phyloP scores from a whole-genome alignment of 1,284 basidiomycete species.

The Tilletia indica region DNA sequence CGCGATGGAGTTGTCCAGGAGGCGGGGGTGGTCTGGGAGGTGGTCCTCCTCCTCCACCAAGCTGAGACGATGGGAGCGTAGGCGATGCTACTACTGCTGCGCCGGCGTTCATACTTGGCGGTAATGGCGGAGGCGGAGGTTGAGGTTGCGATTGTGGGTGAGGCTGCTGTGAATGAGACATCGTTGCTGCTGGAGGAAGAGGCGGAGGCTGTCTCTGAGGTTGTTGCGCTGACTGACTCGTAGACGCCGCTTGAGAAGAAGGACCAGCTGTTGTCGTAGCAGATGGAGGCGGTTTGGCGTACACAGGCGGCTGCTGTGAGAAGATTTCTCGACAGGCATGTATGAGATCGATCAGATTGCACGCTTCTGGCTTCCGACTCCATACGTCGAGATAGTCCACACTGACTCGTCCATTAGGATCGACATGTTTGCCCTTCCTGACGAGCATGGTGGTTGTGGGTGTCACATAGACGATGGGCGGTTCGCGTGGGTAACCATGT shows the following conservation, averaged over 20 bases:
- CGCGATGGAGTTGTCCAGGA: too few species aligned
- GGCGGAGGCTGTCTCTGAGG: constrained; percentile 5
- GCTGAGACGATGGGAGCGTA: too few species aligned
- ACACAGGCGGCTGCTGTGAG: constrained; percentile 81
- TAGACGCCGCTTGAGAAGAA: constrained; percentile 39
- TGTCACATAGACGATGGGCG: constrained; percentile 88
- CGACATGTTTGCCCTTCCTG: constrained; percentile 71
- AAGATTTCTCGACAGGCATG: constrained; percentile 77
- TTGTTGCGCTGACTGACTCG: not conserved
- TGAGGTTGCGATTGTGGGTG: constrained; percentile 26
- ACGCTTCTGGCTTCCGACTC: constrained; percentile 78
- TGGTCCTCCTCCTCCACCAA: too few species aligned
- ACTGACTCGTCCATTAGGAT: constrained; percentile 75
- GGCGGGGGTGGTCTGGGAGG: too few species aligned
- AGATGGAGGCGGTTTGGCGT: constrained; percentile 69
- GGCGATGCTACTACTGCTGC: not conserved
- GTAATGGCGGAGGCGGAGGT: constrained; percentile 42
- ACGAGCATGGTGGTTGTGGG: constrained; percentile 92
- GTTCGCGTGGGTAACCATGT: constrained; percentile 58
- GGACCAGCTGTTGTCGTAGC: constrained; percentile 27
- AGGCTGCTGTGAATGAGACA: not conserved
- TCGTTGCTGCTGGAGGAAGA: not conserved
- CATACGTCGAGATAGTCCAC: constrained; percentile 73
- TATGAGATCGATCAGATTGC: constrained; percentile 67
- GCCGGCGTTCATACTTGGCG: constrained; percentile 45